phyloP scores from a whole-genome alignment of 2,329 filamentous ascomycete genomes.

The Aspergillus neoniger region DNA sequence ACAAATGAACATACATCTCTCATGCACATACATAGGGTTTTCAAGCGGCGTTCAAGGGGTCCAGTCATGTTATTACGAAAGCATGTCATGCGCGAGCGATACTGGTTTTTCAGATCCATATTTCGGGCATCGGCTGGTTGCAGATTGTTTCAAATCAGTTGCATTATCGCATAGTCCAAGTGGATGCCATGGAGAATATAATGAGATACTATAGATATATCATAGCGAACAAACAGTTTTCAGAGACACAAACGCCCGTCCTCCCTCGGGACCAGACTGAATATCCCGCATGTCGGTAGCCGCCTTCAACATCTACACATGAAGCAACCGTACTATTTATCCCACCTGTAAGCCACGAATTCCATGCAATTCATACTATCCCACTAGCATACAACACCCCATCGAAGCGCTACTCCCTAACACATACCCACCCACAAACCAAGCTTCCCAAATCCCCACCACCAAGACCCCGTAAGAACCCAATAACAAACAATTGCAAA shows the following conservation, averaged over 20 bases:
- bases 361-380: not conserved
- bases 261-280: too few relatives aligned
- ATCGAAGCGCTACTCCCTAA: too few relatives aligned
- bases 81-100: not conserved
- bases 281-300: not conserved
- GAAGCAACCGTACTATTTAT: not conserved
- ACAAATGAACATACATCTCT: conserved; percentile 48
- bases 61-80: not conserved
- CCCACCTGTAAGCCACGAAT: not conserved
- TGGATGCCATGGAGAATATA: not conserved
- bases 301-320: not conserved
- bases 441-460: too few relatives aligned
- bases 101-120: not conserved
- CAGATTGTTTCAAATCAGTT: not conserved
- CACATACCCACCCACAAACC: too few relatives aligned
- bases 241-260: not conserved
- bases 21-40: not conserved
- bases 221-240: not conserved
- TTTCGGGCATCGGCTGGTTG: not conserved
- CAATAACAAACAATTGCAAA: too few relatives aligned
- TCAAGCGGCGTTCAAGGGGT: not conserved
- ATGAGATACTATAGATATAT: not conserved
- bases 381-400: too few relatives aligned
- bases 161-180: not conserved
- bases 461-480: too few relatives aligned